Evolutionary conservation across 1,139 yeast genomes (phyloP), one percentile per base, ranked within the genome.

Genomic region (Candida buenavistaensis): DNA sequence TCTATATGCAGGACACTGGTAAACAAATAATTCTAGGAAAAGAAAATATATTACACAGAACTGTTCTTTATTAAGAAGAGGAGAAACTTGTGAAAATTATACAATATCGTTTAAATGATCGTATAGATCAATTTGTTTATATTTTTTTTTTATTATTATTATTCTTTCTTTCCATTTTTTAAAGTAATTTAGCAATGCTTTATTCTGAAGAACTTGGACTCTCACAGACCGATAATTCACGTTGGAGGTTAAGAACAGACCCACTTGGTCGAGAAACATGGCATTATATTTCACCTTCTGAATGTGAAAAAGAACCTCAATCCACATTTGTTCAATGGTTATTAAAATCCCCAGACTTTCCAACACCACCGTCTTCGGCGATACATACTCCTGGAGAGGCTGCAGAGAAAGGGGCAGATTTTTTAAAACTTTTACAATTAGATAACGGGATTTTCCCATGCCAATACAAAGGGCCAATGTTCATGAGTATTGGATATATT

Each of bases 401-500:
- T 1, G 84, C 90, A 1, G 57, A 69, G 28, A 82, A 85, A 47
- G 95, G 94, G 12, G 94, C 92, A 3, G 70, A 75, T 4, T 90
- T 87, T 52, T 73, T 87, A 38, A 55, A 72, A 14, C 55, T 71
- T 10, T 55, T 92, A 14, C 97, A 92, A 56, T 94, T 86, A 40
- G 75, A 76, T 15, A 76, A 81, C 22, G 99, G 1, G 6, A 79
- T 79, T 10, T 85, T 92, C 62, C 97, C 97, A 0, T 80, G 86
- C 50, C 95, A 87, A 54, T 94, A 92, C 54, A 89, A 89, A 44
- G 99, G 99, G 1, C 98, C 98, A 3, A 89, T 90, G 96, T 94
- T 94, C 60, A 80, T 94, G 87, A 79, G 92, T 1, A 83, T 90
- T 42, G 97, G 98, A 1, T 87, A 84, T 50, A 79, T 92, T 13